These are phyloP conservation scores for Nephelium lappaceum DNA, from an alignment of 345 rosid genomes.

Conservation along the genomic window DNA sequence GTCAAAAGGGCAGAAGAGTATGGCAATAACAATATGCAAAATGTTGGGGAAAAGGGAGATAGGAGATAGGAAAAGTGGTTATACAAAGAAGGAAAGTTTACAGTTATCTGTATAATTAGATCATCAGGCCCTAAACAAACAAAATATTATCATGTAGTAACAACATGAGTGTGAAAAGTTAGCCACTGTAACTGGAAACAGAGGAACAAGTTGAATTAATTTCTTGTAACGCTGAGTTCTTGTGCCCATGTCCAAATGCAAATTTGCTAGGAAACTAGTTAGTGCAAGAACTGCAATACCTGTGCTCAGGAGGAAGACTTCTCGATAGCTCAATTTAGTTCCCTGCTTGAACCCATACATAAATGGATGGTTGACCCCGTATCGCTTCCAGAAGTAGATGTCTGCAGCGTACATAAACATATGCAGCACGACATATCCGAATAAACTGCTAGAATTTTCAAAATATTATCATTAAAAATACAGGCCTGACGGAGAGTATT, in stretches of 20 bases:
- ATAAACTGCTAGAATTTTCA: conserved; percentile 53
- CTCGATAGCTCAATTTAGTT: conserved; percentile 60
- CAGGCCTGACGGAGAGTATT: background rate
- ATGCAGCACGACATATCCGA: conserved; percentile 61
- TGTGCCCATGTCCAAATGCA: conserved; percentile 54
- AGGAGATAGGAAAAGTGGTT: background rate
- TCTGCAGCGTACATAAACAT: conserved; percentile 63
- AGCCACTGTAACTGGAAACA: conserved; percentile 40
- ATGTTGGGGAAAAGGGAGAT: background rate
- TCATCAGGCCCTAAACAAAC: background rate
- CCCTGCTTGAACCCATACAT: conserved; percentile 77
- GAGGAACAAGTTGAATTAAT: conserved; percentile 59
- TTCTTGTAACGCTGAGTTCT: conserved; percentile 41
- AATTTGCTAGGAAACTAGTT: conserved; percentile 54
- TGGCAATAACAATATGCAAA: conserved; percentile 45
- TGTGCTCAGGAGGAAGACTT: conserved; percentile 64
- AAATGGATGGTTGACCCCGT: conserved; percentile 66
- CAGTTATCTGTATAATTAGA: background rate
- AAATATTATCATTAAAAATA: conserved; percentile 4
- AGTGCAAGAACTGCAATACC: conserved; percentile 65
- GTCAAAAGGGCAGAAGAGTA: conserved; percentile 59
- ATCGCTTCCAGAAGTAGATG: conserved; percentile 71
- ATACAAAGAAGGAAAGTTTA: background rate
- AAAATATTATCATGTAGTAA: background rate
- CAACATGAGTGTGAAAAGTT: background rate